Percentiles rank a stretch among this genome's conserved stretches.
Conservation (phyloP, 768 basidiomycete species). For the Russula abietina region DNA sequence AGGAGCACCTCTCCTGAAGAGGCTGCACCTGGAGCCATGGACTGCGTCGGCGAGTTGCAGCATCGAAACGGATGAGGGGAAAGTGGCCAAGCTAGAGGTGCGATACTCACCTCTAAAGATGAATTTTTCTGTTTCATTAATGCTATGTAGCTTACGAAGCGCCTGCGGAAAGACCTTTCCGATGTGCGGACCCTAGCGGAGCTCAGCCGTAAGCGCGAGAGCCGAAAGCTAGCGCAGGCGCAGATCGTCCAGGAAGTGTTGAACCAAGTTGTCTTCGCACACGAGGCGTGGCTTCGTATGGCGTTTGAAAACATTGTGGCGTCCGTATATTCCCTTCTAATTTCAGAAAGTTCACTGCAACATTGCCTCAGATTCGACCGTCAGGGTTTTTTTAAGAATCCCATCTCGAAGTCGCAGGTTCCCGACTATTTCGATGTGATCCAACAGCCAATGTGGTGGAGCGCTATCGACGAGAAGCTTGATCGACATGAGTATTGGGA, state of each 20-base stretch:
- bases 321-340: constrained; percentile 40
- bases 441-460: constrained; percentile 84
- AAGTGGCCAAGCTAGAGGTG: constrained; percentile 75
- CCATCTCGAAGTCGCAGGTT: constrained; percentile 71
- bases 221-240: constrained; percentile 64
- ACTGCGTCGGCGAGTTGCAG: constrained; percentile 66
- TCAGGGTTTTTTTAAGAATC: constrained; percentile 69
- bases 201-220: constrained; percentile 71
- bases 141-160: constrained; percentile 46
- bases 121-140: not conserved
- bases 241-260: constrained; percentile 64
- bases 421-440: constrained; percentile 91
- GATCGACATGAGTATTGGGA: constrained; percentile 81
- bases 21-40: constrained; percentile 96
- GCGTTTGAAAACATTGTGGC: constrained; percentile 64
- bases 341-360: not conserved
- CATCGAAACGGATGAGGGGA: constrained; percentile 75
- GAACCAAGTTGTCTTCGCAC: constrained; percentile 57
- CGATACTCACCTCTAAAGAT: constrained; percentile 26
- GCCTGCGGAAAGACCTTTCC: constrained; percentile 71
- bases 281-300: constrained; percentile 51
- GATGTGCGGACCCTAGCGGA: constrained; percentile 60
- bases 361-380: constrained; percentile 56
- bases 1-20: constrained; percentile 88
- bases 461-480: constrained; percentile 71